Evolutionary conservation across 1,284 basidiomycete species (phyloP), one percentile per base, ranked within the genome.

Genomic region (Papiliotrema flavescens): DNA sequence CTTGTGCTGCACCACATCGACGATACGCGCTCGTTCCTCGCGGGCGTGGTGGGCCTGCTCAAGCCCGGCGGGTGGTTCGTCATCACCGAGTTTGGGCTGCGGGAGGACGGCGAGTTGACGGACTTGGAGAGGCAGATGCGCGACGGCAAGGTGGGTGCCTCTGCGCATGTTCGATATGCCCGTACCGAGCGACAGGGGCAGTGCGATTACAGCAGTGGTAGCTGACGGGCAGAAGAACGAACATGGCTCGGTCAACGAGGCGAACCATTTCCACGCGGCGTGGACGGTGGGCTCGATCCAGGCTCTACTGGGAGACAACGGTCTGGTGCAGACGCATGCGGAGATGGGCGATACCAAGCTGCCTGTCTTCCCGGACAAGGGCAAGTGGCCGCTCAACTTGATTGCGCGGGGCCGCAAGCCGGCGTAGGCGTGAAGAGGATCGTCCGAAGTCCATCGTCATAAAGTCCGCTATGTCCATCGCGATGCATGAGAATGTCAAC

Each of bases 1-100:
- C 53, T 71, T 6, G 70, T 74, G 11, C 43, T 70, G 42, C 71
- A 74, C 53, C 71, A 74, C 51, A 66, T 74, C 0, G 67, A 68
- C 41, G 60, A 67, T 43, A 41, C 65, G 4, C 48, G 49, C 13
- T 28, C 40, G 3, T 65, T 70, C 55, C 59, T 71, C 51, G n/a
- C 40, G 2, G 71, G 69, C 28, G 36, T 63, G 3, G 39, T 47
- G 28, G 54, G 55, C 2, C 35, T 73, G 20, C 36, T 73, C 17
- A 47, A 39, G 22, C 32, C 47, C 0, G 71, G 66, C 1, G 70
- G 68, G 34, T 64, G 56, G 57, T 35, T 71, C 6, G 64, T 69
- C 15, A 49, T 69, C 19, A 63, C 65, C 13, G 71, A 73, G 49
- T 70, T 73, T 52, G 61, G 55, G 15, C 37, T 37, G 47, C 28